Evolutionary conservation across 2,329 filamentous ascomycete species (phyloP), one percentile per base, ranked within the genome.

Genomic region (Hortaea werneckii): DNA sequence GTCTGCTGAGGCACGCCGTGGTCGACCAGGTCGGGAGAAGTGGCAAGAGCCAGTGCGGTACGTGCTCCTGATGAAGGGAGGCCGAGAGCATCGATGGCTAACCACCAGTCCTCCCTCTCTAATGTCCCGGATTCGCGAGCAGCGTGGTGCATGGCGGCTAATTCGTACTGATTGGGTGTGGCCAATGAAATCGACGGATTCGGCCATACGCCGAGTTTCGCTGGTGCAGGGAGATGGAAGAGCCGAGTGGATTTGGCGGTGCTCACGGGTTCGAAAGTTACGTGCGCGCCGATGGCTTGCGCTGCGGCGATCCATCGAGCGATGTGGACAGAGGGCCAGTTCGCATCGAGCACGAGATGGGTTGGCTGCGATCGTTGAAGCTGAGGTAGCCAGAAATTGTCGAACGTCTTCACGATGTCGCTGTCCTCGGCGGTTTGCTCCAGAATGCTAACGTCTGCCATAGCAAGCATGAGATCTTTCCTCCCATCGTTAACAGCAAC

Each of bases 371-470:
- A 69, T 3, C 69, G 65, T 9, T 68, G 64, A 6, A 87, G 67
- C 28, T 78, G 69, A 1, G 78, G 73, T 42, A 75, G 73, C 81
- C 83, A 87, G 53, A 75, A 68, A 6, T 71, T 62, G 0, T 73
- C 65, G 50, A 77, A 75, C 1, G 56, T 48, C 7, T 48, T 11
- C 5, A 34, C 13, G n/a, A 80, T 75, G 6, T 45, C 40, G 35
- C 44, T 41, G 37, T 45, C 40, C 32, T 52, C 42, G 29, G 43
- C 42, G 11, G 65, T 64, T 53, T 66, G 64, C 54, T 79, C 73
- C 35, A 95, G 78, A 56, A 95, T 90, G 45, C 74, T 78, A 88
- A 96, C 95, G 61, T 96, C 92, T 4, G 90, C 89, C 87, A 95
- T 94, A 40, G 88, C 90, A 51, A 95, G 67, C n/a, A 89, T 75